phyloP scores from a whole-genome alignment of 1,139 yeast species.

The Hansenula sp. region DNA sequence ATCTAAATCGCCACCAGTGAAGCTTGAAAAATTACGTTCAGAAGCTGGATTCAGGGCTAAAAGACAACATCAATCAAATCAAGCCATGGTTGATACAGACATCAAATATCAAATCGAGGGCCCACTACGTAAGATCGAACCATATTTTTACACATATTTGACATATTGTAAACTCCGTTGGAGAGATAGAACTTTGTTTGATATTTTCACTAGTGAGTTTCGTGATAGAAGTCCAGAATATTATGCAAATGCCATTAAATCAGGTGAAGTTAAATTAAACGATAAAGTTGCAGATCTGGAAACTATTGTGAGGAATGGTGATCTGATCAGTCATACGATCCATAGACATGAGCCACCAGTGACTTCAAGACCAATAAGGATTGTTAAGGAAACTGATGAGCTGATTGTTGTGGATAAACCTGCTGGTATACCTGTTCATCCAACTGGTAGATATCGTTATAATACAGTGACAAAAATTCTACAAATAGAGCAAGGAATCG shows the following conservation, averaged over 20 bases:
- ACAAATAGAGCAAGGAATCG: constrained; percentile 57
- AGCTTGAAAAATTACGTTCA: not conserved
- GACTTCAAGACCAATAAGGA: constrained; percentile 60
- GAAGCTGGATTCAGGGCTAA: constrained; percentile 16
- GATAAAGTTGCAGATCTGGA: constrained; percentile 60
- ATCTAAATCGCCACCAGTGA: not conserved
- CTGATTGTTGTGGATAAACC: constrained; percentile 90
- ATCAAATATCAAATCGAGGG: constrained; percentile 42
- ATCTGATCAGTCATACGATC: constrained; percentile 72
- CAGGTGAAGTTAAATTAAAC: constrained; percentile 74
- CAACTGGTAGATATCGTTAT: constrained; percentile 87
- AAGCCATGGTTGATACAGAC: constrained; percentile 27
- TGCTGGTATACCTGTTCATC: constrained; percentile 93
- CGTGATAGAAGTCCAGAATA: constrained; percentile 72
- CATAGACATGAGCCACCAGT: constrained; percentile 95
- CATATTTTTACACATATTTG: constrained; percentile 83
- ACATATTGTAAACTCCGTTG: constrained; percentile 91
- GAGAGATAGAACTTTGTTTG: constrained; percentile 76
- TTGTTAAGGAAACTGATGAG: constrained; percentile 76
- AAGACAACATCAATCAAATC: constrained; percentile 22
- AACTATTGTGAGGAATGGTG: constrained; percentile 74
- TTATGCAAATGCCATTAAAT: constrained; percentile 61
- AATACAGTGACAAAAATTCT: constrained; percentile 84
- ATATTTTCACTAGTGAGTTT: constrained; percentile 79
- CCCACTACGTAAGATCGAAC: constrained; percentile 65